Conservation (phyloP, 1,284 basidiomycete genomes). For the Tremellales sp. region DNA sequence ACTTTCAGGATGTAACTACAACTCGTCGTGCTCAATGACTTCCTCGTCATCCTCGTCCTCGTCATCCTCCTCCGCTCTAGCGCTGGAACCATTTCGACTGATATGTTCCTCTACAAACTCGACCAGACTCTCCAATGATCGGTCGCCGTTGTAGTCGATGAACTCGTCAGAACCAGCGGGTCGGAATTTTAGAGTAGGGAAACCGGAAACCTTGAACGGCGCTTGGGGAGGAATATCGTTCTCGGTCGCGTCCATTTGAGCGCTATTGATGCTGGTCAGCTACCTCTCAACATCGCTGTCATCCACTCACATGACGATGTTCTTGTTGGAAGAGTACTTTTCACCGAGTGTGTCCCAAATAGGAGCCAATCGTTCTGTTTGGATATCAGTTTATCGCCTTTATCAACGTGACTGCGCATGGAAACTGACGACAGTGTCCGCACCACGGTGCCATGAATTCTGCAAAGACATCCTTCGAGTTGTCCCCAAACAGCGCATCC, state of each 20-base stretch:
- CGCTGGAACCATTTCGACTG: constrained; percentile 51
- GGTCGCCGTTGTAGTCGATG: constrained; percentile 89
- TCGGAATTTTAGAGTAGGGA: constrained; percentile 98
- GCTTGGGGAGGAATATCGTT: constrained; percentile 89
- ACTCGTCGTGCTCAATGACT: constrained; percentile 42
- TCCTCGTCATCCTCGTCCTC: constrained; percentile 32
- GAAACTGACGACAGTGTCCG: constrained; percentile 46
- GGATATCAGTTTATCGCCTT: constrained; percentile 18
- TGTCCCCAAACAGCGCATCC: constrained; percentile 78
- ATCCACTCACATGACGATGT: constrained; percentile 68
- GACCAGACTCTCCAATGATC: constrained; percentile 76
- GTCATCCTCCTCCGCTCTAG: constrained; percentile 13
- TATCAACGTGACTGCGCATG: background rate
- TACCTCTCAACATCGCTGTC: background rate
- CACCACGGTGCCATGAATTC: constrained; percentile 98
- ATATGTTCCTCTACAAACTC: constrained; percentile 78
- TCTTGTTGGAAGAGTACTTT: constrained; percentile 75
- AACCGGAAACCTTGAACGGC: constrained; percentile 73
- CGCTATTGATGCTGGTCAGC: constrained; percentile 53
- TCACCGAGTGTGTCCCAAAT: constrained; percentile 90
- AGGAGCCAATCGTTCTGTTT: constrained; percentile 68
- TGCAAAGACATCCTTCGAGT: constrained; percentile 89
- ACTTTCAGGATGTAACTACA: no score
- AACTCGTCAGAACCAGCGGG: constrained; percentile 80
- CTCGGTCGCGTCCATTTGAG: constrained; percentile 93